Percentiles rank a stretch among this genome's conserved stretches.
phyloP scores from a whole-genome alignment of 2,329 filamentous ascomycete species.

The Fusarium tanahbumbuense region DNA sequence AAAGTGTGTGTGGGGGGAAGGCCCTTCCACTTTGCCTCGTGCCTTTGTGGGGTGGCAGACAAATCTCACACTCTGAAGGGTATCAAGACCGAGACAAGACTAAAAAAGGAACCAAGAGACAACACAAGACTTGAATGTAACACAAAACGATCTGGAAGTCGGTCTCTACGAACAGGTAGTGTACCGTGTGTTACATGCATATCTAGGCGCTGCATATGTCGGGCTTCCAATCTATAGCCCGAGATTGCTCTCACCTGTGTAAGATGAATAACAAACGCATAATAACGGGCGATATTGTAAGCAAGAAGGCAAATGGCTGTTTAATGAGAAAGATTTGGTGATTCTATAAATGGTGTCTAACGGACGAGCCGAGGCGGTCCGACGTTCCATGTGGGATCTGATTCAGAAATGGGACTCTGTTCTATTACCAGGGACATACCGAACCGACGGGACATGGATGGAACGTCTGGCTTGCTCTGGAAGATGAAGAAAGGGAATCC shows the following conservation, averaged over 20 bases:
- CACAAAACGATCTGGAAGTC: conserved; percentile 6
- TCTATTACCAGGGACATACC: not conserved
- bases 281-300: conserved; percentile 3
- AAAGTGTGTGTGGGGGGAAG: conserved; percentile 20
- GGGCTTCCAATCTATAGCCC: conserved; percentile 7
- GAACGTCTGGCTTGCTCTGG: not conserved
- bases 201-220: not conserved
- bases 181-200: not conserved
- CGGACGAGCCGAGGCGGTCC: conserved; percentile 22
- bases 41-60: conserved; percentile 25
- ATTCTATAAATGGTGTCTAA: conserved; percentile 16
- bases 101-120: conserved; percentile 24
- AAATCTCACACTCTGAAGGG: conserved; percentile 39
- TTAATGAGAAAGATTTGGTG: conserved; percentile 2
- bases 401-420: not conserved
- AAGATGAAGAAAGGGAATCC: not conserved
- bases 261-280: conserved; percentile 7
- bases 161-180: not conserved
- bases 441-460: not conserved
- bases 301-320: not conserved
- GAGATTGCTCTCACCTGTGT: conserved; percentile 16
- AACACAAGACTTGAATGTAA: conserved; percentile 5
- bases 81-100: conserved; percentile 37
- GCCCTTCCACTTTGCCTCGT: conserved; percentile 26
- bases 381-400: conserved; percentile 15